Evolutionary conservation across 2,329 filamentous ascomycete species (phyloP).

Genomic region (Fusarium sp.): DNA sequence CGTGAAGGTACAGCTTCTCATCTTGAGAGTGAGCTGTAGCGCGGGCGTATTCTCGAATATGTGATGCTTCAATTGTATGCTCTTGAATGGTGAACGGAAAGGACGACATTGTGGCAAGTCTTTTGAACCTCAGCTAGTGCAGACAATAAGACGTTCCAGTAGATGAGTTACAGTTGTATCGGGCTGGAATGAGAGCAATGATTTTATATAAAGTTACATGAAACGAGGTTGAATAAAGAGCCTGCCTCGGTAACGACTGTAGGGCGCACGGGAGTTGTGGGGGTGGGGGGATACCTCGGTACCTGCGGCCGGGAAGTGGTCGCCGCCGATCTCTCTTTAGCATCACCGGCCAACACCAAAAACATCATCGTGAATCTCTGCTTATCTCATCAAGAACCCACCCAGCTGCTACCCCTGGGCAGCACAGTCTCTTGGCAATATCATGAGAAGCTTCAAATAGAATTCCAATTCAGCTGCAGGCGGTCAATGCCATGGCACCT

Average conservation of each 20-base stretch:
- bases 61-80: conserved; percentile 78
- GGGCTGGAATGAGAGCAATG: not conserved
- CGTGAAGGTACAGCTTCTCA: conserved; percentile 76
- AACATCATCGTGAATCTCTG: conserved; percentile 3
- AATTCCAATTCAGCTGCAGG: not conserved
- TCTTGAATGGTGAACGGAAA: conserved; percentile 73
- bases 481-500: conserved; percentile 39
- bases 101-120: conserved; percentile 37
- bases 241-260: conserved; percentile 35
- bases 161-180: not conserved
- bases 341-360: not conserved
- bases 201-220: not conserved
- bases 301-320: conserved; percentile 34
- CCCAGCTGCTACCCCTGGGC: not conserved
- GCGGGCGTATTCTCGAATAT: conserved; percentile 84
- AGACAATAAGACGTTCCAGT: too few species aligned
- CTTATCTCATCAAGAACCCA: conserved; percentile 3
- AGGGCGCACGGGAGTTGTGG: conserved; percentile 28
- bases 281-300: conserved; percentile 40
- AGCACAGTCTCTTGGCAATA: not conserved
- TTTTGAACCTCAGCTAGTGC: not conserved
- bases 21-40: conserved; percentile 80
- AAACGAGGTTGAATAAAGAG: conserved; percentile 17
- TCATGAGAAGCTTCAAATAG: conserved; percentile 16
- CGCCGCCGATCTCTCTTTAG: conserved; percentile 15